A percentile compares a stretch with the other conserved stretches of the same genome.
Conservation (phyloP, 768 basidiomycete species). For the Xerocomellus intermedius region DNA sequence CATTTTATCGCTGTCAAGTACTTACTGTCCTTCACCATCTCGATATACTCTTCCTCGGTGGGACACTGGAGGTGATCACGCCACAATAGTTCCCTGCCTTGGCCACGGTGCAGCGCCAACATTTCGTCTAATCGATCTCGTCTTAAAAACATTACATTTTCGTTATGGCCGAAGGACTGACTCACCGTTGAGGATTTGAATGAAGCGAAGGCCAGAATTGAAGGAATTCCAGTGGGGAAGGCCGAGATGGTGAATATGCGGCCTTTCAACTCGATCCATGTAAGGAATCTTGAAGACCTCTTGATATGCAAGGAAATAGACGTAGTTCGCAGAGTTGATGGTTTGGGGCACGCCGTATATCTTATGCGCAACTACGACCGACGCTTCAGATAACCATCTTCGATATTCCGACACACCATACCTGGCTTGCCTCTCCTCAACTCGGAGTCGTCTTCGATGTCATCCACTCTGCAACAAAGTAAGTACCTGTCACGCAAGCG, state of each 20-base stretch:
- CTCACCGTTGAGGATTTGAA: slow-evolving; percentile 74
- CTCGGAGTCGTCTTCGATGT: slow-evolving; percentile 91
- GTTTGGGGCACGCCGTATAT: slow-evolving; percentile 97
- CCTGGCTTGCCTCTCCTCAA: slow-evolving; percentile 84
- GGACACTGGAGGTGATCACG: slow-evolving; percentile 88
- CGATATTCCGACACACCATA: slow-evolving; percentile 24
- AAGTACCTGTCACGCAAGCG: not conserved
- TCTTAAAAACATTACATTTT: not conserved
- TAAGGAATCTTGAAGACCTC: slow-evolving; percentile 55
- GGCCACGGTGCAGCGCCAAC: slow-evolving; percentile 85
- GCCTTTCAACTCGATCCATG: slow-evolving; percentile 5
- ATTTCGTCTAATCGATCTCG: slow-evolving; percentile 50
- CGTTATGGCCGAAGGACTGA: not conserved
- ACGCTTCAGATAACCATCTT: not conserved
- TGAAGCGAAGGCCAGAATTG: slow-evolving; percentile 45
- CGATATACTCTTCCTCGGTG: slow-evolving; percentile 89
- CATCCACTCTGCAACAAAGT: slow-evolving; percentile 66
- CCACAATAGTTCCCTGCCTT: slow-evolving; percentile 93
- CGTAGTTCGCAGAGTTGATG: slow-evolving; percentile 96
- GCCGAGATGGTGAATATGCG: slow-evolving; percentile 40
- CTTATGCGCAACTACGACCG: slow-evolving; percentile 75
- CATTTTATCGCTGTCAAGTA: not conserved
- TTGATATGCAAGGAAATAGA: slow-evolving; percentile 91
- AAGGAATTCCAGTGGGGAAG: not conserved
- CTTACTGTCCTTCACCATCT: slow-evolving; percentile 94